Base-by-base conservation (phyloP, 192 early-diverging fungal species). In the Backusella parvicylindrica region DNA sequence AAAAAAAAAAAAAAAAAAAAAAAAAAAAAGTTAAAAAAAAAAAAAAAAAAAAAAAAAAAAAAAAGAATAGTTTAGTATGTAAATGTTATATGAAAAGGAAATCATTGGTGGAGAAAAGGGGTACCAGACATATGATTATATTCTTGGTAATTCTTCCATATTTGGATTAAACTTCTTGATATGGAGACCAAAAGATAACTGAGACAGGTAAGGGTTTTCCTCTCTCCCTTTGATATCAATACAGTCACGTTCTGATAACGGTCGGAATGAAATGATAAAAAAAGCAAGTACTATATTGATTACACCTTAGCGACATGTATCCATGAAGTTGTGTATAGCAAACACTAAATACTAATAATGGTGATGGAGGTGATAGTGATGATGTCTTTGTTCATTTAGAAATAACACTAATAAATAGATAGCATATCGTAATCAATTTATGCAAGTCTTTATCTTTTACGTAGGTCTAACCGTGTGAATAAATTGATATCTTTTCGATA, bases 161-260 rank as follows among this genome's bases (percentile, higher is more conserved):
- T 60, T 60, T 60, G 53, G 53, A 60, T 60, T 28, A 60, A 60
- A 60, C 53, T 60, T 60, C 53, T 60, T 28, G 53, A 28, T 60
- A 60, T 60, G 53, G 53, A 60, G 23, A 47, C 53, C 53, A 0
- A 60, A 23, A 60, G 53, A 60, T 60, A 60, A 60, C 53, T 60
- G 53, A 60, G 53, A 60, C 53, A 60, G 23, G 53, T 28, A 60
- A 60, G 8, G 53, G 53, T 30, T 60, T 23, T 28, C 53, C 9
- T 60, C 9, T 60, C 6, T 47, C 18, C 28, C n/a, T 50, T 21
- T 60, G 53, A 12, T 60, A 60, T 60, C 53, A 26, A 60, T 60
- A 8, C 21, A 60, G 53, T 60, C 53, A 60, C 53, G 23, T 28
- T 60, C 28, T 60, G 53, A 60, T 60, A 60, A 60, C 53, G 4